A percentile compares a stretch with the other conserved stretches of the same genome.
These are phyloP conservation scores for Hypoxylon sp. DNA, from an alignment of 2,329 filamentous ascomycete genomes.

Conservation along the genomic window DNA sequence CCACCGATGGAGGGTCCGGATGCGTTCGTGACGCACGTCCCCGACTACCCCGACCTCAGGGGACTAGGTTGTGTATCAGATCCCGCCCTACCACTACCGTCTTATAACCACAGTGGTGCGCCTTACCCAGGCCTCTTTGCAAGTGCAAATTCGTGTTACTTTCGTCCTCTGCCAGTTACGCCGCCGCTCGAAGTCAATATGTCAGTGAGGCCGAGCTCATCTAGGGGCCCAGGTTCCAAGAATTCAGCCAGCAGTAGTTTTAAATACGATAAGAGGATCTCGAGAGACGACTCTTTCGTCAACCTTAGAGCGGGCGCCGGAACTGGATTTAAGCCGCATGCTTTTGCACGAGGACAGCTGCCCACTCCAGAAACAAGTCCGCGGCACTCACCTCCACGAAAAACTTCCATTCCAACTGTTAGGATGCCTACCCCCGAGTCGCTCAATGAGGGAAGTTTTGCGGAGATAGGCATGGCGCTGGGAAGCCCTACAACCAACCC, in stretches of 20 bases:
- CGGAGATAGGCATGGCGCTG: constrained; percentile 79
- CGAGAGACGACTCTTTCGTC: constrained; percentile 62
- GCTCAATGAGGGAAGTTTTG: constrained; percentile 58
- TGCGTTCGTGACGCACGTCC: constrained; percentile 52
- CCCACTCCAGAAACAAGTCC: constrained; percentile 63
- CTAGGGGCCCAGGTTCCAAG: constrained; percentile 55
- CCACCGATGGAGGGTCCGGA: constrained; percentile 47
- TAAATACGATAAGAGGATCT: constrained; percentile 61
- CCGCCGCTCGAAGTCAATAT: constrained; percentile 49
- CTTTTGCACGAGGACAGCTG: constrained; percentile 59
- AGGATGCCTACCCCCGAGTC: constrained; percentile 63
- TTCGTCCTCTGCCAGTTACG: constrained; percentile 49
- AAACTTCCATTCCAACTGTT: constrained; percentile 54
- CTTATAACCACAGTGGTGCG: constrained; percentile 50
- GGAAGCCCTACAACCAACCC: constrained; percentile 74
- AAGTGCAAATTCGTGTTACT: constrained; percentile 47
- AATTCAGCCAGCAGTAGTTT: constrained; percentile 51
- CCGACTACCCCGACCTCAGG: constrained; percentile 49
- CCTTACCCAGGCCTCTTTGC: constrained; percentile 40
- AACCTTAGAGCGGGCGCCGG: constrained; percentile 52
- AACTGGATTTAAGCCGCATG: constrained; percentile 58
- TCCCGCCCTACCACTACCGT: constrained; percentile 47
- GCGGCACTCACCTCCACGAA: constrained; percentile 50
- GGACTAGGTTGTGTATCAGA: constrained; percentile 54
- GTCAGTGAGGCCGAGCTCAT: constrained; percentile 61